These are phyloP conservation scores for Lyophyllum atratum DNA, from an alignment of 768 basidiomycete species.

Conservation along the genomic window DNA sequence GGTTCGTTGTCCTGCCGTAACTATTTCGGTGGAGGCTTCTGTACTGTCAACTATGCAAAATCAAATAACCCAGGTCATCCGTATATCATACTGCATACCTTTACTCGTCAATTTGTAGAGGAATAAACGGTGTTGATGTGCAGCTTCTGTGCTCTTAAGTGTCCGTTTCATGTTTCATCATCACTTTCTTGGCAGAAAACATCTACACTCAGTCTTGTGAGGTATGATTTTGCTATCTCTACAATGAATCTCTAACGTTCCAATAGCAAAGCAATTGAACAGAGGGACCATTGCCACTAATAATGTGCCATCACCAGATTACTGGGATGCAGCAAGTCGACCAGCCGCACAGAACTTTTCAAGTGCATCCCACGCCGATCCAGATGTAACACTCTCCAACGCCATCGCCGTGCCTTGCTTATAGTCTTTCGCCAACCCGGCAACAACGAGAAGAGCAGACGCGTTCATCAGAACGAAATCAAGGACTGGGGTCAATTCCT, in stretches of 20 bases:
- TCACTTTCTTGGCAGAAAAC: too few species aligned
- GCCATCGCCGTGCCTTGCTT: slow-evolving; percentile 74
- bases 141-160: neutral
- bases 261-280: too few species aligned
- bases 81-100: slow-evolving; percentile 2
- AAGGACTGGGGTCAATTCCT: slow-evolving; percentile 59
- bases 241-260: too few species aligned
- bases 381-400: slow-evolving; percentile 56
- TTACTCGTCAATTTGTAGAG: slow-evolving; percentile 7
- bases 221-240: too few species aligned
- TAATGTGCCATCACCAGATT: neutral
- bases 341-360: slow-evolving; percentile 47
- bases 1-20: neutral
- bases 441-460: slow-evolving; percentile 83
- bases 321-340: neutral
- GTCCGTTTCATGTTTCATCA: too few species aligned
- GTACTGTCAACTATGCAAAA: neutral
- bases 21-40: neutral
- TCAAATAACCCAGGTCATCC: slow-evolving; percentile 16
- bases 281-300: too few species aligned
- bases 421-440: slow-evolving; percentile 71
- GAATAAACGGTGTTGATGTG: slow-evolving; percentile 11
- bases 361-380: slow-evolving; percentile 61
- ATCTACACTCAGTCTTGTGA: too few species aligned
- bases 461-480: slow-evolving; percentile 93